These are phyloP conservation scores for Heterobasidion parviporum DNA, from an alignment of 1,284 basidiomycete species.

Conservation along the genomic window DNA sequence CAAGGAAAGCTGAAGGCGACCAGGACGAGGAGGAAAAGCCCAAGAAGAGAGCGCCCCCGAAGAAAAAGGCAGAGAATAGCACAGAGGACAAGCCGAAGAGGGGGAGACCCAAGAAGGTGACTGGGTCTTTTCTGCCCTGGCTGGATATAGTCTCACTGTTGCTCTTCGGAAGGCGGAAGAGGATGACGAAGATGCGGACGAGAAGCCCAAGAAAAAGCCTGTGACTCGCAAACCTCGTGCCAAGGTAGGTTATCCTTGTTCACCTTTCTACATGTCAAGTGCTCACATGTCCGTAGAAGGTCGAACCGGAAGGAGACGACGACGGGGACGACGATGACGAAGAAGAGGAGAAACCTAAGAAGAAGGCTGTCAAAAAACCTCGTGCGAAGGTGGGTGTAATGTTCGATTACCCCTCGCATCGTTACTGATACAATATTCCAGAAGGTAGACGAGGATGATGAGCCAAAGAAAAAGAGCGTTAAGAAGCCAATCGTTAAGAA, in stretches of 20 bases:
- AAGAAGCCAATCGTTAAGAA: conserved; percentile 23
- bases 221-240: conserved; percentile 28
- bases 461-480: conserved; percentile 19
- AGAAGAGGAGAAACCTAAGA: conserved; percentile 25
- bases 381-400: background rate
- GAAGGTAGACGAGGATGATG: conserved; percentile 30
- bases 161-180: conserved; percentile 19
- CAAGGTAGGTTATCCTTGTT: conserved; percentile 22
- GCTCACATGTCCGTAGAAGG: conserved; percentile 21
- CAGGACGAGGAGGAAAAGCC: conserved; percentile 27
- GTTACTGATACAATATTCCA: conserved; percentile 10
- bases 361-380: conserved; percentile 26
- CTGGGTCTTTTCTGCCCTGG: background rate
- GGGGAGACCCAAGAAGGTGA: conserved; percentile 26
- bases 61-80: conserved; percentile 23
- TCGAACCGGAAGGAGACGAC: conserved; percentile 19
- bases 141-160: background rate
- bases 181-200: conserved; percentile 24
- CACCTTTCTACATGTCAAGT: background rate
- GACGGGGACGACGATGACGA: conserved; percentile 15
- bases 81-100: conserved; percentile 29
- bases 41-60: conserved; percentile 21
- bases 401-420: background rate
- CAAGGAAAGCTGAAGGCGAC: conserved; percentile 46
- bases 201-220: conserved; percentile 18